These are phyloP conservation scores for Dictyostelium purpureum DNA, from an alignment of 78 protist species.

Conservation along the genomic window DNA sequence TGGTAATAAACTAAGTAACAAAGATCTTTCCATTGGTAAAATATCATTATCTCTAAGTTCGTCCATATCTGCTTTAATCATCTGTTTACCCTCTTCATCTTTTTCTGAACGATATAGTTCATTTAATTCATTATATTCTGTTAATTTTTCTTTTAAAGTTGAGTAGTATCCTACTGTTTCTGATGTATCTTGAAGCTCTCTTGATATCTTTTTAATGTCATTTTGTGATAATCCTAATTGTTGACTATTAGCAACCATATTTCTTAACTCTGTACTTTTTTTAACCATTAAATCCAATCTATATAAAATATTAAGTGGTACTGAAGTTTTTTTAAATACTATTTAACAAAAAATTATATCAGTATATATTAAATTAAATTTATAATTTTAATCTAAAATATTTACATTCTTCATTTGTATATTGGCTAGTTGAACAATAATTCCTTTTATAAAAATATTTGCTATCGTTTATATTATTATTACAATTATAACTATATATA, in stretches of 20 bases:
- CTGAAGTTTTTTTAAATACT: conserved; percentile 10
- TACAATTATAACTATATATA: no score
- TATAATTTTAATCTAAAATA: no score
- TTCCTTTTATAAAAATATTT: no score
- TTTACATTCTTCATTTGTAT: no score
- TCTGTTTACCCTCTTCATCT: conserved; percentile 10
- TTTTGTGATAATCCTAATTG: conserved; percentile 18
- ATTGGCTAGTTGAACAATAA: no score
- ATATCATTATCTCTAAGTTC: background rate
- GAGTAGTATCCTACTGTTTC: conserved; percentile 21
- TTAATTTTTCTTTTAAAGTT: background rate
- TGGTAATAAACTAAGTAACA: conserved; percentile 65
- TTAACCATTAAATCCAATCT: background rate
- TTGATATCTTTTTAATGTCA: conserved; percentile 52
- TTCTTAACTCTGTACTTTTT: background rate
- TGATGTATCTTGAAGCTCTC: background rate
- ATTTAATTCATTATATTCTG: background rate
- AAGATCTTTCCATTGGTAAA: conserved; percentile 1
- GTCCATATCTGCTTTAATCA: conserved; percentile 31
- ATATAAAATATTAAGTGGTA: conserved; percentile 1
- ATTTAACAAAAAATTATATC: no score
- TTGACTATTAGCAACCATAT: background rate
- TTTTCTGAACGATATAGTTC: background rate
- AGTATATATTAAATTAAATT: no score
- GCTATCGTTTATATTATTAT: no score